Evolutionary conservation across 2,329 filamentous ascomycete species (phyloP).

Genomic region (Arthrobotrys sphaeroides): DNA sequence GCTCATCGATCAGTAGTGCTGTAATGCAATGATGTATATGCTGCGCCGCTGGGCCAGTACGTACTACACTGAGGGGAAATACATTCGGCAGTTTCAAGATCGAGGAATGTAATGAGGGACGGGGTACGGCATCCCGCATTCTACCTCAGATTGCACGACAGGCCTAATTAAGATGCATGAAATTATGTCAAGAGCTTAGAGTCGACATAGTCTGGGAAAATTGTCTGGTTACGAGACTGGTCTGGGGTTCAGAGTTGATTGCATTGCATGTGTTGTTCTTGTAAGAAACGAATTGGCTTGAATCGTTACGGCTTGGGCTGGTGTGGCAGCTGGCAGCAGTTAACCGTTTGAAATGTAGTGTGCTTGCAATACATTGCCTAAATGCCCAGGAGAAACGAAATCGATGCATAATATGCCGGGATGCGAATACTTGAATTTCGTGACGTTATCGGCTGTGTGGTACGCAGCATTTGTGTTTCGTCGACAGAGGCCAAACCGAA

Average conservation of each 20-base stretch:
- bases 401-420: background rate
- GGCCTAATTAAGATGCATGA: background rate
- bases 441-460: background rate
- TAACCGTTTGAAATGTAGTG: background rate
- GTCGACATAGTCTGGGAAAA: no score
- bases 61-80: no score
- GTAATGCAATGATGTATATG: background rate
- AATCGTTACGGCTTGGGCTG: background rate
- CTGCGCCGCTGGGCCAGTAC: no score
- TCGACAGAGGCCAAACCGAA: no score
- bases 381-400: background rate
- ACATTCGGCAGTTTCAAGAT: background rate
- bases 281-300: background rate
- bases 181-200: background rate
- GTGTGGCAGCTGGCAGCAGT: background rate
- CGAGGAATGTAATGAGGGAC: background rate
- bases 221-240: no score
- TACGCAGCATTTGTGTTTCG: background rate
- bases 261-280: no score
- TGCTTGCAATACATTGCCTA: background rate
- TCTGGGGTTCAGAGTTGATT: no score
- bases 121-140: background rate
- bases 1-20: background rate
- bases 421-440: background rate
- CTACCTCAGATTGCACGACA: background rate